These are phyloP conservation scores for Pestalotiopsis sp. DNA, from an alignment of 2,329 filamentous ascomycete genomes.

Conservation along the genomic window DNA sequence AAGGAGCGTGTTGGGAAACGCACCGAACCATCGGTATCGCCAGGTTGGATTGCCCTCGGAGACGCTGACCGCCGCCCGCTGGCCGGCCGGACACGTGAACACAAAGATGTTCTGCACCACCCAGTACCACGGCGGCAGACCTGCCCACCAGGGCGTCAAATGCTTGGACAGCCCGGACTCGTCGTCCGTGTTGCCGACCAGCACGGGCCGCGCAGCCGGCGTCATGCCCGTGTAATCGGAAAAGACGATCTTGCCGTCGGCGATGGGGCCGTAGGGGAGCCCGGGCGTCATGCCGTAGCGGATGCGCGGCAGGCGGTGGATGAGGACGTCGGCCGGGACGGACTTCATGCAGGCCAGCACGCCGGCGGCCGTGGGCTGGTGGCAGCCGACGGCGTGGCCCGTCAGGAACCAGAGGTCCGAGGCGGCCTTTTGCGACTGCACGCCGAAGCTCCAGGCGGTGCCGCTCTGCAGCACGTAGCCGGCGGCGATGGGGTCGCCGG, in stretches of 20 bases:
- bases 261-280: slow-evolving; percentile 41
- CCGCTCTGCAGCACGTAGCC: slow-evolving; percentile 50
- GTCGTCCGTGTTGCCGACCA: slow-evolving; percentile 47
- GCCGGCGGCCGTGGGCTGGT: slow-evolving; percentile 32
- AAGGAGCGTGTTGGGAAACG: slow-evolving; percentile 51
- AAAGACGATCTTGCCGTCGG: slow-evolving; percentile 44
- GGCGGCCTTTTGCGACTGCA: slow-evolving; percentile 43
- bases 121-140: slow-evolving; percentile 41
- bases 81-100: slow-evolving; percentile 48
- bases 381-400: slow-evolving; percentile 41
- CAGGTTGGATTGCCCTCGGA: slow-evolving; percentile 40
- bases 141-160: slow-evolving; percentile 40
- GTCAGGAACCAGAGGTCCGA: slow-evolving; percentile 44
- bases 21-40: slow-evolving; percentile 50
- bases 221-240: slow-evolving; percentile 35
- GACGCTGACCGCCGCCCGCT: slow-evolving; percentile 39
- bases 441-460: slow-evolving; percentile 30
- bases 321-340: neutral
- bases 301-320: slow-evolving; percentile 22
- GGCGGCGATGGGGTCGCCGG: slow-evolving; percentile 49
- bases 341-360: slow-evolving; percentile 39
- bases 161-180: slow-evolving; percentile 52
- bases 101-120: slow-evolving; percentile 44
- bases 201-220: slow-evolving; percentile 41
- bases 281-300: slow-evolving; percentile 1